Evolutionary conservation across 768 basidiomycete genomes (phyloP).

Genomic region (Hygrophorus russula): DNA sequence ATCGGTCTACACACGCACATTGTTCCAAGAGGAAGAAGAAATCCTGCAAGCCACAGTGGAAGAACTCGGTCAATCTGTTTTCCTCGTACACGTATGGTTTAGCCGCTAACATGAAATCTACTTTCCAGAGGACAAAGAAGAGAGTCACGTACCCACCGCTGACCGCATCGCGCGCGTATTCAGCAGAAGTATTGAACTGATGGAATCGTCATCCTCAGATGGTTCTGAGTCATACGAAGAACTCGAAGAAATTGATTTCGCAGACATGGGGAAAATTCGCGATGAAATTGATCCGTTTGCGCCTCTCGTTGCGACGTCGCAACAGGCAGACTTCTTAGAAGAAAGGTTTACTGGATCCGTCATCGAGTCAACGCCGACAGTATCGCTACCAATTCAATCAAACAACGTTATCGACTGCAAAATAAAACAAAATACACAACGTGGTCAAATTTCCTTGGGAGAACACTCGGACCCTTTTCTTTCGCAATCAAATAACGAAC

Average conservation of each 20-base stretch:
- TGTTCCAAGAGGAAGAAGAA: conserved; percentile 52
- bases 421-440: background rate
- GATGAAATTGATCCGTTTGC: conserved; percentile 24
- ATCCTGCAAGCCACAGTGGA: conserved; percentile 44
- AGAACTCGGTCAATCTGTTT: conserved; percentile 31
- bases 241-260: conserved; percentile 57
- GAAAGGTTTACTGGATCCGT: conserved; percentile 30
- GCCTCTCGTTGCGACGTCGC: conserved; percentile 8
- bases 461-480: background rate
- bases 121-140: conserved; percentile 32
- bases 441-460: too few relatives aligned
- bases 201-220: conserved; percentile 15
- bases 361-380: conserved; percentile 13
- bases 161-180: conserved; percentile 58
- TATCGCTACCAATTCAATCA: background rate
- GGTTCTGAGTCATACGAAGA: conserved; percentile 20
- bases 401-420: background rate
- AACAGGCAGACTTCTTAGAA: conserved; percentile 14
- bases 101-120: background rate
- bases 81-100: background rate
- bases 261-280: conserved; percentile 40
- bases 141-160: conserved; percentile 58
- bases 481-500: background rate
- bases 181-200: conserved; percentile 17
- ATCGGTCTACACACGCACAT: conserved; percentile 36